Base-by-base conservation (phyloP, 1,284 basidiomycete species). In the Cutaneotrichosporon dermatis region DNA sequence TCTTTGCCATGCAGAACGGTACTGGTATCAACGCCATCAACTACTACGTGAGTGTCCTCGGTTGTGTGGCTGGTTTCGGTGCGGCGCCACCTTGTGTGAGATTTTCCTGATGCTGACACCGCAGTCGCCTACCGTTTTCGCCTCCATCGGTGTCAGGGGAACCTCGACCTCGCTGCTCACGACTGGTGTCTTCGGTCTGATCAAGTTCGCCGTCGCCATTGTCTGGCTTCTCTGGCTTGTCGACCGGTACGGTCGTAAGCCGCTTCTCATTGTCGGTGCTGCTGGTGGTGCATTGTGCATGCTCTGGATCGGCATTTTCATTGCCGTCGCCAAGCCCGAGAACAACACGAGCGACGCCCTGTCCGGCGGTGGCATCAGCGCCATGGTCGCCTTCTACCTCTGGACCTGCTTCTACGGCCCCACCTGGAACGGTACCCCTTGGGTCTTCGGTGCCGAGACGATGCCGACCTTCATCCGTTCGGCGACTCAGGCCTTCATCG, bases 181-280 rank as follows among this genome's bases (percentile, higher is more conserved):
- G 36, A 78, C 78, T 9, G 79, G 78, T 16, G 69, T 79, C 52
- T 80, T 77, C 61, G 78, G 78, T 12, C 61, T 79, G 1, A 69
- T 79, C 66, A 80, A 80, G 66, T 63, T 63, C 15, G 53, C 61
- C 12, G 63, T 37, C 15, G 65, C 65, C 6, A 15, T 69, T 58
- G 52, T 68, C 57, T 71, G 69, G 64, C 64, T 60, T 54, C 53
- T 71, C 35, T 70, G 62, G 57, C 59, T 77, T 35, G 67, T 76
- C 52, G 75, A 77, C 55, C 41, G 60, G n/a, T 64, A 65, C 42
- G 75, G 75, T 0, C 65, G 75, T 16, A 61, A 70, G 9, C 55
- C 68, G 70, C 13, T 58, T 63, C 39, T 70, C 62, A 45, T 62
- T 52, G 8, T 44, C 52, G 49, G 55, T 35, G 35, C 57, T 1